Base-by-base conservation (phyloP, 2,329 filamentous ascomycete species). In the Geoglossum cookeanum region DNA sequence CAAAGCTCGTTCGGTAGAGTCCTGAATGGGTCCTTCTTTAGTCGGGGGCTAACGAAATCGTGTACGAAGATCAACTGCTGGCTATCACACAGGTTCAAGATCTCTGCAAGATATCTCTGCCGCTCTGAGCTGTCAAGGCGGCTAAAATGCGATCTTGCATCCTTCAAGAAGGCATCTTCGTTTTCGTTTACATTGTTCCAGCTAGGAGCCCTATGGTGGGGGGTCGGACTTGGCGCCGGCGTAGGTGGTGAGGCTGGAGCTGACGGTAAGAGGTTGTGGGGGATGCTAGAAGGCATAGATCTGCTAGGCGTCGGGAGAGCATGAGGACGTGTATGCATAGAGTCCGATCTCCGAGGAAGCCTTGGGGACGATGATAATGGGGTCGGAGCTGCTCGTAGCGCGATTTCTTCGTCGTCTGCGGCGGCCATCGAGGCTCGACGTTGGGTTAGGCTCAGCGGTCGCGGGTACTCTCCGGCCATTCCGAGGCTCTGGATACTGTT, bases 21-120 rank as follows among this genome's bases (percentile, higher is more conserved):
- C 55, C 84, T 87, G 65, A 98, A 97, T 0, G 92, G 92, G 68
- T 98, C 92, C 69, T 96, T 95, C 71, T 96, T 96, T 61, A 98
- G 72, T 60, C 94, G 74, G 32, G 92, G 92, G 68, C 88, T 91
- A 63, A 98, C 91, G 70, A 95, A 94, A 68, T 94, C 88, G 63
- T 94, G 88, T 22, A 98, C 90, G 67, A 96, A 97, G 70, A 89
- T 95, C 62, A 98, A 76, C 69, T 94, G 85, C 66, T 94, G 89
- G 64, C 87, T 96, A 63, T 94, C 94, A 73, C 92, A 98, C 63
- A 95, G 79, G 65, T 94, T 94, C 62, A 98, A 74, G 58, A 98
- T 75, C 67, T 95, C 90, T 55, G 87, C 87, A 59, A 98, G 74
- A 64, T 94, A 80, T 44, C 86, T 79, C 64, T 89, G 86, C 58